Evolutionary conservation across 495 filamentous ascomycete genomes (phyloP).

Genomic region (Penicillium bialowiezense): DNA sequence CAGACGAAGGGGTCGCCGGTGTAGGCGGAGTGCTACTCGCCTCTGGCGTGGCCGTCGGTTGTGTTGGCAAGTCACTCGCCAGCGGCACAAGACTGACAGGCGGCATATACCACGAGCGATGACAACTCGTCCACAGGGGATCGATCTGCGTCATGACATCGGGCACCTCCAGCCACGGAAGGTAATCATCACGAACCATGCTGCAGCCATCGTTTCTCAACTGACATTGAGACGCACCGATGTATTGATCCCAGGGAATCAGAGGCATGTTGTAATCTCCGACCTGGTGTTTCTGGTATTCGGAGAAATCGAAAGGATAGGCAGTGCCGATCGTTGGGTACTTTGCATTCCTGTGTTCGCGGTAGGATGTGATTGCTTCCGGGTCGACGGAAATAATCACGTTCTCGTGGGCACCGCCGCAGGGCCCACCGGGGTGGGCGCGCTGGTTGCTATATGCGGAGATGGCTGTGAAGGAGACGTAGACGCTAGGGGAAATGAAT

Average conservation of each 20-base stretch:
- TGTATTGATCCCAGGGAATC: conserved; percentile 24
- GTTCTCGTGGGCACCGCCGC: conserved; percentile 20
- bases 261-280: conserved; percentile 19
- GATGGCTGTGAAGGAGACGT: conserved; percentile 27
- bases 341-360: conserved; percentile 22
- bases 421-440: conserved; percentile 16
- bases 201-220: conserved; percentile 13
- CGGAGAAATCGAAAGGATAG: conserved; percentile 26
- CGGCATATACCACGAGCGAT: conserved; percentile 18
- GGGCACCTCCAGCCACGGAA: conserved; percentile 2
- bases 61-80: background rate
- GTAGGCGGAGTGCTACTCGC: background rate
- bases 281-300: conserved; percentile 19
- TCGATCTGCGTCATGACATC: conserved; percentile 12
- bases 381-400: conserved; percentile 17
- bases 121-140: conserved; percentile 10
- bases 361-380: conserved; percentile 12
- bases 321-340: conserved; percentile 18
- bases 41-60: background rate
- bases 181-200: conserved; percentile 25
- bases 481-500: conserved; percentile 22
- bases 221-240: conserved; percentile 23
- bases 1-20: conserved; percentile 3
- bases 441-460: conserved; percentile 24
- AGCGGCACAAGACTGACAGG: conserved; percentile 18